phyloP scores from a whole-genome alignment of 176 grass and related monocot genomes.

The Cenchrus purpureus region DNA sequence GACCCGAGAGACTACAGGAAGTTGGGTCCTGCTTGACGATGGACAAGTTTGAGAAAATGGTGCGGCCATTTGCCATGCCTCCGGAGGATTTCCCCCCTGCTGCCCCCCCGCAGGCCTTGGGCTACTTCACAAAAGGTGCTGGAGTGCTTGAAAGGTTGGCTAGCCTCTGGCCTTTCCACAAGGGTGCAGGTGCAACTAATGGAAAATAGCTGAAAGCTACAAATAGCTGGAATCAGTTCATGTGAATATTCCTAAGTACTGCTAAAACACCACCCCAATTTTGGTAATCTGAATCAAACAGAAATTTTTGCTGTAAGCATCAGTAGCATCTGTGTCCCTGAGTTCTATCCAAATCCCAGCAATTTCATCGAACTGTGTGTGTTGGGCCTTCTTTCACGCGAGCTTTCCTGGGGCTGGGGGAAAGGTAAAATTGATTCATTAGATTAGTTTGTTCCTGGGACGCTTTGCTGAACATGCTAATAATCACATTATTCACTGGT shows the following conservation, averaged over 20 bases:
- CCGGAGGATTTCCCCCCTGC: conserved; percentile 91
- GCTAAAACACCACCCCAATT: conserved; percentile 34
- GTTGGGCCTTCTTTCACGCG: neutral
- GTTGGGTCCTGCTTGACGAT: conserved; percentile 74
- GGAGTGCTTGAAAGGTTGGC: conserved; percentile 77
- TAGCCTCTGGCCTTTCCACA: conserved; percentile 89
- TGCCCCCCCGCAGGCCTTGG: conserved; percentile 63
- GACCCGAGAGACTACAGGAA: conserved; percentile 94
- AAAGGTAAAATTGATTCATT: neutral
- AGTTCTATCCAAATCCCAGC: neutral
- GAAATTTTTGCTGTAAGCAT: neutral
- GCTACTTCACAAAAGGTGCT: conserved; percentile 78
- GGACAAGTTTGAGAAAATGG: conserved; percentile 97
- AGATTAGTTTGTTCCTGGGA: neutral
- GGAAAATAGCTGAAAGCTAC: conserved; percentile 40
- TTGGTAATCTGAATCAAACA: conserved; percentile 16
- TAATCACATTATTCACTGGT: no score
- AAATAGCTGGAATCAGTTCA: neutral
- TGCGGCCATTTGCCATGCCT: conserved; percentile 93
- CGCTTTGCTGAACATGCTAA: neutral
- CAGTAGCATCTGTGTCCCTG: neutral
- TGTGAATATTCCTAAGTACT: conserved; percentile 44
- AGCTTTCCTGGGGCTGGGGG: neutral
- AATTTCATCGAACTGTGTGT: neutral
- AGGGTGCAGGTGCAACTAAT: conserved; percentile 20